These are phyloP conservation scores for Pseudocercospora cruenta DNA, from an alignment of 2,329 filamentous ascomycete species.

Conservation along the genomic window DNA sequence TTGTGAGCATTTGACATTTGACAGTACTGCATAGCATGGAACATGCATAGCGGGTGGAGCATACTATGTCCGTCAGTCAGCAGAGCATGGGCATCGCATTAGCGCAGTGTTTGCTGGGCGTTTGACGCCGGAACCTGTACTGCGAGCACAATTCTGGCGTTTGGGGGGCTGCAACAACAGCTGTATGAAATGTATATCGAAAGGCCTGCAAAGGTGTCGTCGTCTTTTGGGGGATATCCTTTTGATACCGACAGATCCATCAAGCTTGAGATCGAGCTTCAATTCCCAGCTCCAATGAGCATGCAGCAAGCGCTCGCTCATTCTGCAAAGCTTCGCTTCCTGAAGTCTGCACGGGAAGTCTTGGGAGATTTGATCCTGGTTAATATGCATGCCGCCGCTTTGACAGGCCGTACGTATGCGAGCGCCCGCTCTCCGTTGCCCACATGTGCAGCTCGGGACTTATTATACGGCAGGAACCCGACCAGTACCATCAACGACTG, in stretches of 20 bases:
- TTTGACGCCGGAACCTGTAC: slow-evolving; percentile 15
- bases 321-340: background rate
- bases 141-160: slow-evolving; percentile 2
- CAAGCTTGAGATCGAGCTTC: background rate
- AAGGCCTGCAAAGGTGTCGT: background rate
- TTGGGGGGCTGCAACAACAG: background rate
- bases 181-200: background rate
- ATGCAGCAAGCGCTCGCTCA: slow-evolving; percentile 1
- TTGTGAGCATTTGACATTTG: slow-evolving; percentile 18
- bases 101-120: slow-evolving; percentile 19
- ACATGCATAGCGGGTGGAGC: slow-evolving; percentile 29
- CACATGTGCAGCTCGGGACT: slow-evolving; percentile 23
- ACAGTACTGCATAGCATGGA: slow-evolving; percentile 30
- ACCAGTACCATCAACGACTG: slow-evolving; percentile 12
- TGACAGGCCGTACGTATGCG: slow-evolving; percentile 11
- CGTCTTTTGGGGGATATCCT: background rate
- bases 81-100: slow-evolving; percentile 19
- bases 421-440: slow-evolving; percentile 14
- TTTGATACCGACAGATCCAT: background rate
- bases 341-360: slow-evolving; percentile 8
- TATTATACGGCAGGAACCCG: slow-evolving; percentile 33
- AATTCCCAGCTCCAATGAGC: background rate
- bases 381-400: slow-evolving; percentile 7
- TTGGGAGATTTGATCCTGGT: slow-evolving; percentile 5
- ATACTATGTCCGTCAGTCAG: slow-evolving; percentile 16